Base-by-base conservation (phyloP, 805 yeast genomes). In the Saccharomycopsis olivae region DNA sequence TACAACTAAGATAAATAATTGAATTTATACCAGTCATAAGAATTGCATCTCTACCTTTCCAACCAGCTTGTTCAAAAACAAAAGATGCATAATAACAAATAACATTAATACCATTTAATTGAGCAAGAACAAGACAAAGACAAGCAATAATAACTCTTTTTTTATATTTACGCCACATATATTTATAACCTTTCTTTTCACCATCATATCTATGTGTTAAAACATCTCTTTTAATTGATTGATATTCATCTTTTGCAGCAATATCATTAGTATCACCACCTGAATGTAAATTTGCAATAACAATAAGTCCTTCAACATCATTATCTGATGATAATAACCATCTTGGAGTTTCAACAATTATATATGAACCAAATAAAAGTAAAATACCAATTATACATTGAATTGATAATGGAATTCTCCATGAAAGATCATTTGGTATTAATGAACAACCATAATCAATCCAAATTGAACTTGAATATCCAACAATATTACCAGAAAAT, bases 31-130 rank as follows among this genome's bases (percentile, higher is more conserved):
- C 96, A 0, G 96, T 85, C 94, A 87, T 83, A 47, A 86, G 68
- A 47, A 87, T 75, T 2, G 96, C 95, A 49, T 75, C 73, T 45
- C 94, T 66, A 19, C 96, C 96, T 5, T 69, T 60, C 95, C 96
- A 88, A 20, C 96, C 96, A 2, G 96, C 96, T 51, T 83, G 83
- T 57, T 88, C 96, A 59, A 87, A 88, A 35, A 87, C 94, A 59
- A 88, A 63, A 2, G 96, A 95, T 2, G 96, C 95, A 61, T 87
- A 87, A 60, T 88, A 88, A 1, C 94, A 78, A 40, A 88, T 84
- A 38, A 88, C 89, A 54, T 87, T 88, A 59, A 87, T 88, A 52
- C 96, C 96, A 57, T 87, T 83, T 56, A 88, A 65, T 59, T 88
- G 96, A 2, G 96, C 96, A 66, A 88, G 86, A 64, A 85, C 75